phyloP scores from a whole-genome alignment of 441 rosid species.

The Erodium moschatum region DNA sequence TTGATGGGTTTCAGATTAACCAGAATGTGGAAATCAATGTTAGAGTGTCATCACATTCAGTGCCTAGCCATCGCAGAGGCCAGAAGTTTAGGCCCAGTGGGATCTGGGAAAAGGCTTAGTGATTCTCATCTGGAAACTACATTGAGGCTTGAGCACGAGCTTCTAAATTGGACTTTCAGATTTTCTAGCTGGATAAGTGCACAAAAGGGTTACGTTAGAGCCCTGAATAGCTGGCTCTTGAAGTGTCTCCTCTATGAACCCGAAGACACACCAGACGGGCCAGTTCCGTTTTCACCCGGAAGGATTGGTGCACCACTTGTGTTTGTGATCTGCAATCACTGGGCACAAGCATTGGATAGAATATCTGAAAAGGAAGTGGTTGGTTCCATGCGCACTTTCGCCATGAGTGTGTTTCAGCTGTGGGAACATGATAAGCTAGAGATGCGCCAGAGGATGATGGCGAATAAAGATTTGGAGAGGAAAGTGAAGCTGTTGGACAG shows the following conservation, averaged over 20 bases:
- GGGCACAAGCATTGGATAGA: slow-evolving; percentile 71
- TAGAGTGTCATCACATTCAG: slow-evolving; percentile 79
- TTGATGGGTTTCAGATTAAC: slow-evolving; percentile 39
- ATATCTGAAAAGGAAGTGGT: slow-evolving; percentile 80
- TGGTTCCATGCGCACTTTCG: slow-evolving; percentile 54
- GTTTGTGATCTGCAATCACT: slow-evolving; percentile 84
- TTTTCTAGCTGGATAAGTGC: slow-evolving; percentile 69
- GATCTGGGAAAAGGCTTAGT: slow-evolving; percentile 48
- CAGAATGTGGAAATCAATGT: slow-evolving; percentile 87
- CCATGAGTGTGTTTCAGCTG: slow-evolving; percentile 49
- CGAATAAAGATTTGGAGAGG: slow-evolving; percentile 54
- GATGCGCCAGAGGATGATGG: slow-evolving; percentile 39
- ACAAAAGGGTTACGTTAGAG: slow-evolving; percentile 62
- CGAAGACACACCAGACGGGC: slow-evolving; percentile 80
- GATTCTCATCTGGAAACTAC: slow-evolving; percentile 58
- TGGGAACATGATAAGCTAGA: slow-evolving; percentile 68
- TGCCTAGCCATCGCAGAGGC: slow-evolving; percentile 63
- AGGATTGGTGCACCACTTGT: slow-evolving; percentile 84
- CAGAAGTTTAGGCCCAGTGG: slow-evolving; percentile 50
- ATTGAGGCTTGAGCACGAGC: slow-evolving; percentile 58
- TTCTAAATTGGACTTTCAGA: slow-evolving; percentile 55
- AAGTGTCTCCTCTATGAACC: slow-evolving; percentile 80
- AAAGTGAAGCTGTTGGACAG: slow-evolving; percentile 49
- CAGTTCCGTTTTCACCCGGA: slow-evolving; percentile 82
- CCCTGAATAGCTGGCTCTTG: slow-evolving; percentile 73